phyloP scores from a whole-genome alignment of 495 filamentous ascomycete species.

The Penicillium taxi region DNA sequence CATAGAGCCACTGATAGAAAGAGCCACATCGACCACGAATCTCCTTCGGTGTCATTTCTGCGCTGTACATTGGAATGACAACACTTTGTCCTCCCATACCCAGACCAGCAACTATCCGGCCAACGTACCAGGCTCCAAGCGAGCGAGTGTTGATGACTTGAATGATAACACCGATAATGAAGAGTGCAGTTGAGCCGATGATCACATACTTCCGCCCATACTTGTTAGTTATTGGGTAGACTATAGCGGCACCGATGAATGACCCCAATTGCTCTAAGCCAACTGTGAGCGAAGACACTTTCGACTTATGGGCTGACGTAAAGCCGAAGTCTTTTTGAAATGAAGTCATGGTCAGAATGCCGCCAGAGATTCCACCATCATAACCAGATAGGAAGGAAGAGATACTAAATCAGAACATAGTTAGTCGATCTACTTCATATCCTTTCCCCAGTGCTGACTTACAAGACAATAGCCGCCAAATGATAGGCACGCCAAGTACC shows the following conservation, averaged over 20 bases:
- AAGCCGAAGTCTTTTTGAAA: slow-evolving; percentile 31
- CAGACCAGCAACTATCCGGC: slow-evolving; percentile 47
- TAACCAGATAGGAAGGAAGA: slow-evolving; percentile 32
- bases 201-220: slow-evolving; percentile 39
- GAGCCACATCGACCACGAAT: slow-evolving; percentile 46
- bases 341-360: slow-evolving; percentile 28
- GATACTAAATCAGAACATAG: slow-evolving; percentile 4
- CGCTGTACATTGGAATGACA: slow-evolving; percentile 49
- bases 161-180: slow-evolving; percentile 39
- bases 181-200: slow-evolving; percentile 36
- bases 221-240: slow-evolving; percentile 40
- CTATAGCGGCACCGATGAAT: slow-evolving; percentile 34
- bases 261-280: slow-evolving; percentile 40
- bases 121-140: slow-evolving; percentile 36
- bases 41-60: slow-evolving; percentile 50
- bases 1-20: slow-evolving; percentile 47
- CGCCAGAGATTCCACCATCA: slow-evolving; percentile 30
- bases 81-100: slow-evolving; percentile 50
- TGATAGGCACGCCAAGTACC: slow-evolving; percentile 21
- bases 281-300: slow-evolving; percentile 37
- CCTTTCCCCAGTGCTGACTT: no score
- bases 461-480: slow-evolving; percentile 20
- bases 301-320: slow-evolving; percentile 17
- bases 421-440: no score
- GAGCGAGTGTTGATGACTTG: slow-evolving; percentile 38